These are phyloP conservation scores for Medicago ruthenica DNA, from an alignment of 306 rosid species.

Conservation along the genomic window DNA sequence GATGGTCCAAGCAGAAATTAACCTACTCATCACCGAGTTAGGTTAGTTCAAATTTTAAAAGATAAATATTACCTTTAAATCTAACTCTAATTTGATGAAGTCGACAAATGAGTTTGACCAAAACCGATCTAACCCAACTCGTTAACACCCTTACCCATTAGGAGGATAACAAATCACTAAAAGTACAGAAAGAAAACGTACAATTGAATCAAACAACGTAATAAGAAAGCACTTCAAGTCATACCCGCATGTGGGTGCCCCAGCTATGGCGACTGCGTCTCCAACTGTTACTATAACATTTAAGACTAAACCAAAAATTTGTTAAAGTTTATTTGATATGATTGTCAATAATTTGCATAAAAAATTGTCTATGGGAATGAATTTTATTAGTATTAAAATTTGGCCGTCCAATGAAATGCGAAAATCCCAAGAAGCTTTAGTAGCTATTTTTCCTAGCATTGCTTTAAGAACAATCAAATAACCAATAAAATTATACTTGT, in stretches of 20 bases:
- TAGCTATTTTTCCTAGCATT: conserved; percentile 66
- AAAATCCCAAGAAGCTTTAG: conserved; percentile 72
- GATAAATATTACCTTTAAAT: too few relatives aligned
- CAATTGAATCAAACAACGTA: conserved; percentile 49
- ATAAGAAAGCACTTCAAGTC: conserved; percentile 42
- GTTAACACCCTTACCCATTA: not conserved
- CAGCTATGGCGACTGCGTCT: conserved; percentile 67
- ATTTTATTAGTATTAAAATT: conserved; percentile 43
- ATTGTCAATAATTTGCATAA: conserved; percentile 49
- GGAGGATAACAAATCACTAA: conserved; percentile 41
- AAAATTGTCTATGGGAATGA: conserved; percentile 24
- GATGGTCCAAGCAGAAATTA: too few relatives aligned
- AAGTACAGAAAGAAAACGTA: conserved; percentile 62
- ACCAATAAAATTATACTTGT: conserved; percentile 46
- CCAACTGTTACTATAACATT: conserved; percentile 54
- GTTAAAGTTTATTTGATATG: conserved; percentile 40
- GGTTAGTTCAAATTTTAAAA: too few relatives aligned
- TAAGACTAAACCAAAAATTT: conserved; percentile 37
- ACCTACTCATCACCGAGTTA: too few relatives aligned
- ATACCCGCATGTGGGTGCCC: conserved; percentile 66
- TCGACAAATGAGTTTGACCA: too few relatives aligned
- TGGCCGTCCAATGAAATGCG: conserved; percentile 69
- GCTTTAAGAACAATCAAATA: conserved; percentile 76
- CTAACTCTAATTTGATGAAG: too few relatives aligned
- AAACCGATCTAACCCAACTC: too few relatives aligned